Evolutionary conservation across 2,329 filamentous ascomycete genomes (phyloP), one percentile per base, ranked within the genome.

Genomic region (Fusarium subglutinans): DNA sequence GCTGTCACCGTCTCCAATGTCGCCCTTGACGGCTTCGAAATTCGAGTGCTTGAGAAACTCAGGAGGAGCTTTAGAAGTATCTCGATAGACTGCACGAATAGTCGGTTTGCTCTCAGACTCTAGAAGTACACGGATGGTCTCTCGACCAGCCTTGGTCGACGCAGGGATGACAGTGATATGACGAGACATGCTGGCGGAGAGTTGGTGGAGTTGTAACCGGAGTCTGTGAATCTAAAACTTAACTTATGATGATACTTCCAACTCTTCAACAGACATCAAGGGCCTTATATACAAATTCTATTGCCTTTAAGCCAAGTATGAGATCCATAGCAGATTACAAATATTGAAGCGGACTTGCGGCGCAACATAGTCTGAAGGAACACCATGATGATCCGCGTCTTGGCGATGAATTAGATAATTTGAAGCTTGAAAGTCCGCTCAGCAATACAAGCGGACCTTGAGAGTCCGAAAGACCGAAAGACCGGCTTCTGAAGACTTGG

Each of bases 121-220:
- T 1, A 83, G 63, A 4, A 82, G 77, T 6, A 47, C 53, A 4
- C 77, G 76, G 24, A 83, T 80, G 2, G 80, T 78, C 18, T 77
- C 78, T 37, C 69, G 71, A 20, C 81, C 81, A n/a, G 77, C 80
- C 47, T 78, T 74, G 22, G 80, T 79, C 9, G 81, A 82, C 18
- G 81, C 81, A 13, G 81, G 81, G 3, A 82, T 43, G 30, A 83
- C 62, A 10, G 79, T 79, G 62, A 82, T 75, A n/a, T 78, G 76
- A n/a, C 35, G 38, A 55, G 74, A 15, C 80, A 82, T 82, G n/a
- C 40, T 76, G 69, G 18, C 26, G 18, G 12, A 24, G 12, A 24
- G 24, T 40, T 58, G 30, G 15, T 14, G 12, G 12, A 40, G 30
- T 48, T 28, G 8, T n/a, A 38, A 18, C 10, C 22, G 17, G 20